These are phyloP conservation scores for Madurella mycetomatis DNA, from an alignment of 2,329 filamentous ascomycete species.

Conservation along the genomic window DNA sequence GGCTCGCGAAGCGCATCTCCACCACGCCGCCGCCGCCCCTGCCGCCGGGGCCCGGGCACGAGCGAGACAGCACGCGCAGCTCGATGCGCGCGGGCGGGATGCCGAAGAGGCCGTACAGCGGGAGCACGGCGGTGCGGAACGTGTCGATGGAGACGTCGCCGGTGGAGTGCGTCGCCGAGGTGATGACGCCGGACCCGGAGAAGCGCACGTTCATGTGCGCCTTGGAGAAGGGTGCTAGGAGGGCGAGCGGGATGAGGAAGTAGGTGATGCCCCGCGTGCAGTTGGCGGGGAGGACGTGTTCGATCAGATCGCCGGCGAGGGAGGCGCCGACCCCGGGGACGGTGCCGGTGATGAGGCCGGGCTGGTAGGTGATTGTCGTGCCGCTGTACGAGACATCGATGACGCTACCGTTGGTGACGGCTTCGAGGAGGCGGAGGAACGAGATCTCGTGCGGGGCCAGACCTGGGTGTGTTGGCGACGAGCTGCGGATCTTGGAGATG, in stretches of 20 bases:
- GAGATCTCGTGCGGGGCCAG: constrained; percentile 91
- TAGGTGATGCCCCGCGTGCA: constrained; percentile 83
- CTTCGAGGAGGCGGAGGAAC: constrained; percentile 88
- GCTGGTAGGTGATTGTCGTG: constrained; percentile 86
- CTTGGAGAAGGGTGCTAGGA: constrained; percentile 91
- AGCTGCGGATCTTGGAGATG: constrained; percentile 88
- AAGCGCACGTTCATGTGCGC: constrained; percentile 86
- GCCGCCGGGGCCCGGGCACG: constrained; percentile 70
- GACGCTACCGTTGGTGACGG: constrained; percentile 88
- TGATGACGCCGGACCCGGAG: constrained; percentile 87
- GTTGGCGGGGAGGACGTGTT: constrained; percentile 71
- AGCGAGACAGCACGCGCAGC: constrained; percentile 73
- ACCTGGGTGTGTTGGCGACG: constrained; percentile 80
- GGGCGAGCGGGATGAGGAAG: constrained; percentile 82
- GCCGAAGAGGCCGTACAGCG: constrained; percentile 84
- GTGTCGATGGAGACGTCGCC: constrained; percentile 91
- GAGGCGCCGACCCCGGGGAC: constrained; percentile 69
- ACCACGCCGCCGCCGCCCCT: constrained; percentile 84
- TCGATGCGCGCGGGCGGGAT: constrained; percentile 78
- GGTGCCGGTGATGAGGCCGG: constrained; percentile 85
- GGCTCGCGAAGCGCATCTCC: constrained; percentile 89
- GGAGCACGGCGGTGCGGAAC: constrained; percentile 87
- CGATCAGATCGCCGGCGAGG: constrained; percentile 66
- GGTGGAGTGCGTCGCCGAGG: constrained; percentile 67
- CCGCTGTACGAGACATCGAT: constrained; percentile 97